These are phyloP conservation scores for Teratosphaeria zuluensis DNA, from an alignment of 2,329 filamentous ascomycete genomes.

Conservation along the genomic window DNA sequence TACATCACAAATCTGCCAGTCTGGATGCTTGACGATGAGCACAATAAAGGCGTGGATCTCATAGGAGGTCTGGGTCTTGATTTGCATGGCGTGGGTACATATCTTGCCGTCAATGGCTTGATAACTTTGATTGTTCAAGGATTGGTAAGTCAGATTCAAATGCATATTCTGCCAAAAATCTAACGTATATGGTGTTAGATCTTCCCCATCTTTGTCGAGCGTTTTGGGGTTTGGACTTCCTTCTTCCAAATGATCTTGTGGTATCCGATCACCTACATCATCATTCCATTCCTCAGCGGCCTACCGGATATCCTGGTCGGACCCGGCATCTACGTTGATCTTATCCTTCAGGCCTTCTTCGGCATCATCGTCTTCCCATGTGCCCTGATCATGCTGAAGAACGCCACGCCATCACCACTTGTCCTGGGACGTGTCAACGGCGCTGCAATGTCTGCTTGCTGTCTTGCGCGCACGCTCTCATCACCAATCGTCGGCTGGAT, in stretches of 20 bases:
- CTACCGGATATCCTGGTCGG: slow-evolving; percentile 44
- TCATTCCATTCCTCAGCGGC: slow-evolving; percentile 55
- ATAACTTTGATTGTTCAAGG: slow-evolving; percentile 63
- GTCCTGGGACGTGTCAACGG: slow-evolving; percentile 61
- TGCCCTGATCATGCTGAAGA: slow-evolving; percentile 58
- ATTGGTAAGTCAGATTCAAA: slow-evolving; percentile 33
- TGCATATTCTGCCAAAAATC: neutral
- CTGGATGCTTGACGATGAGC: slow-evolving; percentile 65
- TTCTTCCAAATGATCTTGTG: slow-evolving; percentile 53
- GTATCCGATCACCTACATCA: slow-evolving; percentile 55
- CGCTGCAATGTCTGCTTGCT: slow-evolving; percentile 57
- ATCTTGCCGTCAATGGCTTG: slow-evolving; percentile 57
- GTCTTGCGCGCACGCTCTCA: slow-evolving; percentile 54
- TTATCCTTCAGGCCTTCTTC: slow-evolving; percentile 54
- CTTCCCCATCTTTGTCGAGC: slow-evolving; percentile 53
- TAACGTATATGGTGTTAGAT: neutral
- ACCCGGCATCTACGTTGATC: slow-evolving; percentile 50
- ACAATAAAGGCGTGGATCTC: slow-evolving; percentile 23
- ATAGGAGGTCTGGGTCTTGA: slow-evolving; percentile 54
- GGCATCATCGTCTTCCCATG: slow-evolving; percentile 59
- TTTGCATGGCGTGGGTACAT: slow-evolving; percentile 55
- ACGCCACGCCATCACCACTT: slow-evolving; percentile 52
- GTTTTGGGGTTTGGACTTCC: slow-evolving; percentile 54
- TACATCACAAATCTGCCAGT: slow-evolving; percentile 84
- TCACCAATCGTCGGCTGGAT: slow-evolving; percentile 56